A percentile compares a stretch with the other conserved stretches of the same genome.
Conservation (phyloP, 139 green algal species). For the Trebouxia sp. region DNA sequence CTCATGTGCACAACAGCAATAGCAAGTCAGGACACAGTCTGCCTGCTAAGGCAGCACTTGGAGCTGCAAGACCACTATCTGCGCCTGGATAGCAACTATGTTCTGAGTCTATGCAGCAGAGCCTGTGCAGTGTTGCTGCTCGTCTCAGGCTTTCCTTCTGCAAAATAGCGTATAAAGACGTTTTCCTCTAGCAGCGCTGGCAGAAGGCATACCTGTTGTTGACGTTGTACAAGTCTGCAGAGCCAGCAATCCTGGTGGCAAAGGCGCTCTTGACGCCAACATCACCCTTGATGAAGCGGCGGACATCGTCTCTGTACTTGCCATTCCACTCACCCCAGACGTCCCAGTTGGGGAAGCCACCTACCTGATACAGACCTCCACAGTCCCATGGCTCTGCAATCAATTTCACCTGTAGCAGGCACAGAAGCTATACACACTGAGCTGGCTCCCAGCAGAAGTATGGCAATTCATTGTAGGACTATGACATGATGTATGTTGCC, state of each 20-base stretch:
- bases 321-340: constrained; percentile 95
- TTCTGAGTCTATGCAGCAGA: no score
- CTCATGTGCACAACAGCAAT: neutral
- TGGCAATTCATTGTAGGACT: neutral
- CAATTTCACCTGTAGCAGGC: constrained; percentile 67
- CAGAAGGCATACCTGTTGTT: constrained; percentile 63
- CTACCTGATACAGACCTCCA: constrained; percentile 89
- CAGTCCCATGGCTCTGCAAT: constrained; percentile 94
- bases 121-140: no score
- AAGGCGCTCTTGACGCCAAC: constrained; percentile 88
- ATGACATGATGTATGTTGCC: neutral
- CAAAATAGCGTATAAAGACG: no score
- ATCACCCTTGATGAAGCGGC: constrained; percentile 64
- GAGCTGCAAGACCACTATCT: no score
- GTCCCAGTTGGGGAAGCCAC: constrained; percentile 92
- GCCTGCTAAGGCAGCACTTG: no score
- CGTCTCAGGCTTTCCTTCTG: no score
- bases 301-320: constrained; percentile 84
- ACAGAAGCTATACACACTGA: no score
- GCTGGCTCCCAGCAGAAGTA: no score
- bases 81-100: no score
- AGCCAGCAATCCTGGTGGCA: constrained; percentile 87
- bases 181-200: no score
- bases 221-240: constrained; percentile 89
- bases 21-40: no score